These are phyloP conservation scores for Diutina catenulata DNA, from an alignment of 1,139 yeast genomes.

Conservation along the genomic window DNA sequence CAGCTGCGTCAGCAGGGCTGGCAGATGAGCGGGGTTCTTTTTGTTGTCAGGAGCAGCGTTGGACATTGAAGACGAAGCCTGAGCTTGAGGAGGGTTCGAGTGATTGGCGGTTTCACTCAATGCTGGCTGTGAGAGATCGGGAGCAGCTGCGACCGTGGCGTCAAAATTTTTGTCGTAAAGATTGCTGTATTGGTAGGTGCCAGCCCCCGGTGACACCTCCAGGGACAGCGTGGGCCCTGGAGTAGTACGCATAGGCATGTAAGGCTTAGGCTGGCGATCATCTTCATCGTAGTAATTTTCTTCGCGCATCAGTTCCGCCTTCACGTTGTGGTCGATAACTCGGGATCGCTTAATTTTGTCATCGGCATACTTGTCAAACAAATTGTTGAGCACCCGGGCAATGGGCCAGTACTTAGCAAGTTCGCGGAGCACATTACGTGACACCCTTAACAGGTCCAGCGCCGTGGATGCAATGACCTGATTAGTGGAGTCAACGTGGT, in stretches of 20 bases:
- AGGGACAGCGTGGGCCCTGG: neutral
- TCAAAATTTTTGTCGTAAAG: no score
- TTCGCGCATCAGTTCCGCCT: neutral
- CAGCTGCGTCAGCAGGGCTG: slow-evolving; percentile 18
- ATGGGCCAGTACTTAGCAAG: slow-evolving; percentile 36
- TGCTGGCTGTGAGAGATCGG: no score
- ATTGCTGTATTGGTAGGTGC: no score
- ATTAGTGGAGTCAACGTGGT: slow-evolving; percentile 57
- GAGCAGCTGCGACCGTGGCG: neutral
- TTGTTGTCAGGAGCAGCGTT: neutral
- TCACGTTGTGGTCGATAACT: slow-evolving; percentile 21
- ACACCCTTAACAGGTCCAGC: slow-evolving; percentile 40
- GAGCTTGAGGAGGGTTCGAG: neutral
- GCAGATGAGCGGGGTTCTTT: no score
- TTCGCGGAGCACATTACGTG: slow-evolving; percentile 40
- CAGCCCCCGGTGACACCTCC: neutral
- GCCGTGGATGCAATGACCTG: slow-evolving; percentile 50
- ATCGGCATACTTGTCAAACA: slow-evolving; percentile 36
- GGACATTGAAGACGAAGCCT: neutral
- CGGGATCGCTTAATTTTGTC: slow-evolving; percentile 33
- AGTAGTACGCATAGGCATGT: no score
- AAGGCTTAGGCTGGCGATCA: neutral
- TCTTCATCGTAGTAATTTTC: neutral
- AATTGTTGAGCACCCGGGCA: slow-evolving; percentile 28
- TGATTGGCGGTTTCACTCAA: no score